A percentile compares a stretch with the other conserved stretches of the same genome.
Evolutionary conservation across 768 basidiomycete species (phyloP).

Genomic region (Sutorius australiensis): DNA sequence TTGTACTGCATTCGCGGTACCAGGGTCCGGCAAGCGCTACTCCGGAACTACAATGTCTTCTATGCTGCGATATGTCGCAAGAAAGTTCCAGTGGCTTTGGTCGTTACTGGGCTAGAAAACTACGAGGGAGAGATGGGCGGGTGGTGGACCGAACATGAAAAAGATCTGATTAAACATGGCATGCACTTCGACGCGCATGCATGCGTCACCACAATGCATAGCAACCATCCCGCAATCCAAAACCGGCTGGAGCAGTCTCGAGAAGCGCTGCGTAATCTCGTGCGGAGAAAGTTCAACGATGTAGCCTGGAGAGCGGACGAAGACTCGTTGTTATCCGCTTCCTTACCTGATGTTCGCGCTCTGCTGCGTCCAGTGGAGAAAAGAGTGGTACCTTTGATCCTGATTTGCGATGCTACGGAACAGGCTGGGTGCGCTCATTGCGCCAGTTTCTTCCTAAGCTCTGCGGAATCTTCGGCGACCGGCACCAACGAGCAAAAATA

Average conservation of each 20-base stretch:
- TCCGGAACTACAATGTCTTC: slow-evolving; percentile 31
- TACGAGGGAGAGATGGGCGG: slow-evolving; percentile 31
- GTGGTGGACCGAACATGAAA: slow-evolving; percentile 39
- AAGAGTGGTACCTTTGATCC: slow-evolving; percentile 9
- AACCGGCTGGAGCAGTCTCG: slow-evolving; percentile 16
- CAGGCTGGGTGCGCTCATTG: background rate
- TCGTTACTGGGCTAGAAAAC: slow-evolving; percentile 37
- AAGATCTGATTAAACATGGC: slow-evolving; percentile 26
- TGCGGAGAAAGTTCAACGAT: slow-evolving; percentile 7
- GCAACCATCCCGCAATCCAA: slow-evolving; percentile 25
- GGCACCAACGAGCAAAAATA: slow-evolving; percentile 10
- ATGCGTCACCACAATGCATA: slow-evolving; percentile 37
- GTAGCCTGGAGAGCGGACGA: slow-evolving; percentile 24
- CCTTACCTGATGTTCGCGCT: slow-evolving; percentile 20
- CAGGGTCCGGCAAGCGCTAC: slow-evolving; percentile 24
- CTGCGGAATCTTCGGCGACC: background rate
- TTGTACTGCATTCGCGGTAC: slow-evolving; percentile 35
- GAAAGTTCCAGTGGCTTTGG: slow-evolving; percentile 30
- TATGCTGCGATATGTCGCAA: slow-evolving; percentile 28
- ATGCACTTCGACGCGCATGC: slow-evolving; percentile 39
- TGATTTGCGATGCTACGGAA: slow-evolving; percentile 17
- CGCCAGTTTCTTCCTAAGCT: slow-evolving; percentile 1
- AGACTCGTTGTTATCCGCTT: slow-evolving; percentile 13
- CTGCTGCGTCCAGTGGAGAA: slow-evolving; percentile 13
- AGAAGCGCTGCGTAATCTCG: slow-evolving; percentile 17